These are phyloP conservation scores for Diacronema lutheri DNA, from an alignment of 78 protist genomes.

Conservation along the genomic window DNA sequence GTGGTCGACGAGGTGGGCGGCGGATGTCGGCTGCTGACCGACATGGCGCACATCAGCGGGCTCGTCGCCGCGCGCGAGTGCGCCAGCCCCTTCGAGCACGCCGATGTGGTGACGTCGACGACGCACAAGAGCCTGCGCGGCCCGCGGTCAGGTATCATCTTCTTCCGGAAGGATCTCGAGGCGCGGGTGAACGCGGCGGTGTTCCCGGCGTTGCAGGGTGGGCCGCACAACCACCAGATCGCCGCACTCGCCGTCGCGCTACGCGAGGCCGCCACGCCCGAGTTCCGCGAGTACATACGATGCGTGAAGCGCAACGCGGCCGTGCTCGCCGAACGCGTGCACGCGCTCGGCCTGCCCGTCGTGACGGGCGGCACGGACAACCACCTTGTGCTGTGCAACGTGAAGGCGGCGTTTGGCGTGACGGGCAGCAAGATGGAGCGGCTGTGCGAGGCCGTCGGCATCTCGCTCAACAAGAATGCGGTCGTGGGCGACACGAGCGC, in stretches of 20 bases:
- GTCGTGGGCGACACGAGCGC: constrained; percentile 92
- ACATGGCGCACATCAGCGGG: constrained; percentile 92
- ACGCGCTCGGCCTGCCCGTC: constrained; percentile 77
- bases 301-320: constrained; percentile 78
- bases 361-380: constrained; percentile 97
- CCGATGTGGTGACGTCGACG: constrained; percentile 98
- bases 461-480: constrained; percentile 97
- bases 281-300: constrained; percentile 80
- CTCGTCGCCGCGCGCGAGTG: constrained; percentile 86
- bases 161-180: constrained; percentile 77
- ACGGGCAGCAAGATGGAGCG: constrained; percentile 91
- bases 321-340: constrained; percentile 76
- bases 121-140: constrained; percentile 99
- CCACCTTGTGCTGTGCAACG: constrained; percentile 74
- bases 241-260: constrained; percentile 95
- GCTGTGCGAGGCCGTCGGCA: constrained; percentile 76
- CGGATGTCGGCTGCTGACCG: constrained; percentile 49
- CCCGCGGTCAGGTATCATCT: constrained; percentile 98
- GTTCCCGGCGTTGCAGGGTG: constrained; percentile 97
- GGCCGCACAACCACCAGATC: constrained; percentile 97
- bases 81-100: constrained; percentile 79
- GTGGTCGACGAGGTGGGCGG: constrained; percentile 59
- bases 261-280: constrained; percentile 70
- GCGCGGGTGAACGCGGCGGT: constrained; percentile 67
- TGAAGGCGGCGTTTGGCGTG: constrained; percentile 31